phyloP scores from a whole-genome alignment of 768 basidiomycete genomes.

The Lentinus brumalis region DNA sequence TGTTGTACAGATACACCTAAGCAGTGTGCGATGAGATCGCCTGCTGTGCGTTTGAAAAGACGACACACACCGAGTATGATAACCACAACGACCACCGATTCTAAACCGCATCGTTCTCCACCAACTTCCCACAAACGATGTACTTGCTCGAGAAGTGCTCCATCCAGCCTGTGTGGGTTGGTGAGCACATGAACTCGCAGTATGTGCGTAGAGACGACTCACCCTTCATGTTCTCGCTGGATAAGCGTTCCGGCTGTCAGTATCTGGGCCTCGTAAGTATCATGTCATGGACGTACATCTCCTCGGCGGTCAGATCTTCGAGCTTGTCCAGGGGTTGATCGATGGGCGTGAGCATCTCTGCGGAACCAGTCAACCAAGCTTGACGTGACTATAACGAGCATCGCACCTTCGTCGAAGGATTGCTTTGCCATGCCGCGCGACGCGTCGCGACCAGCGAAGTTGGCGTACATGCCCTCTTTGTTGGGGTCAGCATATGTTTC shows the following conservation, averaged over 20 bases:
- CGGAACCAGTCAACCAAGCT: background rate
- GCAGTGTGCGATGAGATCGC: too few species aligned
- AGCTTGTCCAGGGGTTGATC: conserved; percentile 88
- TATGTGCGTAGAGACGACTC: conserved; percentile 18
- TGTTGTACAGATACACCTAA: too few species aligned
- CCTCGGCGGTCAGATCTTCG: conserved; percentile 72
- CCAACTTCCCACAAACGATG: conserved; percentile 84
- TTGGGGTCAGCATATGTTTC: background rate
- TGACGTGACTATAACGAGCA: background rate
- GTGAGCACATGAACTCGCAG: background rate
- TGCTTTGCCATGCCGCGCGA: conserved; percentile 98
- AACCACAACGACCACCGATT: background rate
- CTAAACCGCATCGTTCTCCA: conserved; percentile 64
- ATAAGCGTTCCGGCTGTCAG: conserved; percentile 4
- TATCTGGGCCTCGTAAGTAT: background rate
- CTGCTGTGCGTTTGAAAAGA: too few species aligned
- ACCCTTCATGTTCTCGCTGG: conserved; percentile 92
- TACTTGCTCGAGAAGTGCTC: conserved; percentile 94
- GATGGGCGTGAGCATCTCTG: conserved; percentile 89
- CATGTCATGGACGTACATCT: conserved; percentile 62
- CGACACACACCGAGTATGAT: too few species aligned
- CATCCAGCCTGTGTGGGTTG: conserved; percentile 69
- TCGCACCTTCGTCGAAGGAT: conserved; percentile 86
- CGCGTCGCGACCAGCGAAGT: conserved; percentile 96
- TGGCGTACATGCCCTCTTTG: conserved; percentile 92